Evolutionary conservation across 129 eudicot genomes (phyloP), one percentile per base, ranked within the genome.

Genomic region (Helichrysum umbraculigerum): DNA sequence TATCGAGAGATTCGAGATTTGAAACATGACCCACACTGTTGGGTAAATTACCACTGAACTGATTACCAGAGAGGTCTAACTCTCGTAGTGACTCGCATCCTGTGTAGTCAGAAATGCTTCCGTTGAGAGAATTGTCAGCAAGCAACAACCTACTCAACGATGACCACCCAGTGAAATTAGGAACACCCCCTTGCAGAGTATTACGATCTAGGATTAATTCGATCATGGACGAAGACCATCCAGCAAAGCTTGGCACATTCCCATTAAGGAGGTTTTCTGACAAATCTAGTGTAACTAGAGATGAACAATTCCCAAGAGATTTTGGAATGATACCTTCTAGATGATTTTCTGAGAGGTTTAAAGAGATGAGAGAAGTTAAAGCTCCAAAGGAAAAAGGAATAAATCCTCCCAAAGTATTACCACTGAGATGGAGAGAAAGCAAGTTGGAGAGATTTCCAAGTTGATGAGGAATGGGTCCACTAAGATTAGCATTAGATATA

Each of bases 361-460:
- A 71, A 52, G 52, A 20, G 5, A 30, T 71, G 32, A 71, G 65
- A 30, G 75, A 71, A 51, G n/a, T 30, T 7, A 71, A 71, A 71
- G 32, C 47, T 52, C 75, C 75, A 6, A 78, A 37, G 11, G 56
- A 68, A 67, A 56, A 7, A 8, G 86, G 80, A 21, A 83, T 20
- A 14, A 21, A 54, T 30, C 76, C 79, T 11, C 6, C 8, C 20
- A 78, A n/a, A 16, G 0, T 1, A 30, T 71, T 77, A 8, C 5
- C 0, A 7, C 35, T 7, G 39, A 80, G 73, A 34, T 62, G 75
- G 73, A 86, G 89, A 72, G 50, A 12, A 3, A 32, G 52, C 75
- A 85, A 82, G 4, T 30, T 37, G 30, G 86, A 56, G 22, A 82
- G 75, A 62, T 82, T 72, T 11, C 59, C 79, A 72, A 72, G 42